These are phyloP conservation scores for Xerocomellus intermedius DNA, from an alignment of 768 basidiomycete genomes.

Conservation along the genomic window DNA sequence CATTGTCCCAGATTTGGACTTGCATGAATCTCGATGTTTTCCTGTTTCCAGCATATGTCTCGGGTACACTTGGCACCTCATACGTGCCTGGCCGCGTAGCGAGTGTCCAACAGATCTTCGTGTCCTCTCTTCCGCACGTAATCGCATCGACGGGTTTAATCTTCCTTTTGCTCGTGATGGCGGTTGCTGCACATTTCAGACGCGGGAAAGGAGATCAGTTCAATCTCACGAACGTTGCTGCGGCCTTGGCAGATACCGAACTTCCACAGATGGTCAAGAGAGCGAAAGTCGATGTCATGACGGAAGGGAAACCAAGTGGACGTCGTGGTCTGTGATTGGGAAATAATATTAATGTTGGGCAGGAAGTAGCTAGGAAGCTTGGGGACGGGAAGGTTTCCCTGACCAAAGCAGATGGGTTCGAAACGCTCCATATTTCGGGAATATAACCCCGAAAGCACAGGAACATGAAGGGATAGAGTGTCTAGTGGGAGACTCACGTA, in stretches of 20 bases:
- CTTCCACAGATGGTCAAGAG: slow-evolving; percentile 4
- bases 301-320: background rate
- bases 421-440: slow-evolving; percentile 9
- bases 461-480: no score
- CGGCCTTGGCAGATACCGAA: slow-evolving; percentile 9
- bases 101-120: slow-evolving; percentile 9
- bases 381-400: slow-evolving; percentile 6
- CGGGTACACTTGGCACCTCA: slow-evolving; percentile 8
- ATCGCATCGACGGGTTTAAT: slow-evolving; percentile 6
- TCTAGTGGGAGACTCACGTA: no score
- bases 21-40: background rate
- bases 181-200: slow-evolving; percentile 5
- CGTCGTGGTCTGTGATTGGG: background rate
- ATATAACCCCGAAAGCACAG: no score
- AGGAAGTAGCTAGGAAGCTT: slow-evolving; percentile 2
- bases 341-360: slow-evolving; percentile 1
- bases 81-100: slow-evolving; percentile 19
- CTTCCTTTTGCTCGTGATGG: slow-evolving; percentile 1
- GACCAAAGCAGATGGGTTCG: background rate
- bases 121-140: slow-evolving; percentile 15
- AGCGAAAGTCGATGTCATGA: background rate
- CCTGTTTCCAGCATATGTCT: slow-evolving; percentile 9
- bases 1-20: background rate
- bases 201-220: slow-evolving; percentile 10
- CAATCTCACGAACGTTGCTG: slow-evolving; percentile 14